Conservation (phyloP, 306 rosid genomes). For the Gillenia trifoliata region DNA sequence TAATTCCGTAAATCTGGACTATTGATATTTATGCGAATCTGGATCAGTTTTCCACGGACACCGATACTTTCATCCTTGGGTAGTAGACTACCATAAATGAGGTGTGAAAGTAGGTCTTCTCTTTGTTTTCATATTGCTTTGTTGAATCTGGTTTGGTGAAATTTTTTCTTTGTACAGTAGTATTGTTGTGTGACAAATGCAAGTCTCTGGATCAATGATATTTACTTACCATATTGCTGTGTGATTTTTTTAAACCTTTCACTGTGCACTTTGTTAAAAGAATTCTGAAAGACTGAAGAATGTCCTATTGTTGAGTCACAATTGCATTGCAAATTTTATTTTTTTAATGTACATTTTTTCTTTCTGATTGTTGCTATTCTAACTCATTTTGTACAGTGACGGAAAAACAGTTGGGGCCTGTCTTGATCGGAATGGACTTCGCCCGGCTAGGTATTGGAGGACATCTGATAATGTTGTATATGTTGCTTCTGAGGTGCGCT, state of each 20-base stretch:
- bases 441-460: constrained; percentile 99
- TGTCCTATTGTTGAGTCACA: background rate
- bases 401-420: constrained; percentile 99
- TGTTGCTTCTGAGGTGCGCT: constrained; percentile 95
- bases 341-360: constrained; percentile 7
- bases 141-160: background rate
- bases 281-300: background rate
- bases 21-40: background rate
- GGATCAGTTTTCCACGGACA: background rate
- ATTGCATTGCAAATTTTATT: background rate
- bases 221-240: background rate
- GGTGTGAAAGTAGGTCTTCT: background rate
- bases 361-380: constrained; percentile 28
- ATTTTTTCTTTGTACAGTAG: background rate
- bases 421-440: constrained; percentile 97
- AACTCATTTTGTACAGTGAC: constrained; percentile 56
- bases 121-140: background rate
- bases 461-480: constrained; percentile 95
- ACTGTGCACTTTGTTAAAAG: background rate
- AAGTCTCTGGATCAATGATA: background rate
- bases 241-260: background rate
- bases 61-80: background rate
- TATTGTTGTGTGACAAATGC: background rate
- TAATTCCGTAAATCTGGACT: background rate
- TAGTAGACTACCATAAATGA: background rate